Evolutionary conservation across 164 flowering plant genomes (phyloP), one percentile per base, ranked within the genome.

Genomic region (Amborella trichopoda): DNA sequence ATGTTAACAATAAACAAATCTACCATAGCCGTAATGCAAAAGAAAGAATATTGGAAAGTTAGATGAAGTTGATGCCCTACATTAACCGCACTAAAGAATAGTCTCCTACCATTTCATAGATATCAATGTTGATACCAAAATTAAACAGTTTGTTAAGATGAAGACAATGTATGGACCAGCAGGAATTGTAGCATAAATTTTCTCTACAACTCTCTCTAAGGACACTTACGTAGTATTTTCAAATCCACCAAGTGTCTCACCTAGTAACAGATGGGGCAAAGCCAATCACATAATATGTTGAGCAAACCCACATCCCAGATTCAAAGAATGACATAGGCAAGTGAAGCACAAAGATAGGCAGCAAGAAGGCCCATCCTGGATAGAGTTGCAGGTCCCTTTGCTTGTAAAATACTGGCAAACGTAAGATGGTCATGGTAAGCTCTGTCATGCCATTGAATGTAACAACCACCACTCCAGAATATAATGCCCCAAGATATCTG

Each of bases 251-350:
- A 30, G 11, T 30, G 11, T 30, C 6, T 37, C 18, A 37, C 93
- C 93, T 83, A 52, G 51, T 65, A 8, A 55, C 61, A 52, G 69
- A 47, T 8, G 91, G 83, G 28, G 76, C 86, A 36, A 70, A 62
- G 17, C 83, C 88, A 42, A 74, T 58, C 14, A 67, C 68, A 62
- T 80, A 83, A 27, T 83, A 80, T 2, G 83, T 68, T 8, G 69
- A 40, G 50, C 61, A 12, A 6, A 74, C 69, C 76, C 76, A 74
- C 23, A 83, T 32, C 5, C 52, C 58, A 21, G 70, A 67, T 49
- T 83, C 94, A 3, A 80, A 1, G 23, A 74, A 28, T 6, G 78
- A 46, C 5, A 78, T 38, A 1, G 94, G 94, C 17, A 80, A 67
- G 58, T 69, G 70, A 48, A 70, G 56, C 23, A 83, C 59, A 73